These are phyloP conservation scores for Bipolaris sorokiniana DNA, from an alignment of 2,329 filamentous ascomycete genomes.

Conservation along the genomic window DNA sequence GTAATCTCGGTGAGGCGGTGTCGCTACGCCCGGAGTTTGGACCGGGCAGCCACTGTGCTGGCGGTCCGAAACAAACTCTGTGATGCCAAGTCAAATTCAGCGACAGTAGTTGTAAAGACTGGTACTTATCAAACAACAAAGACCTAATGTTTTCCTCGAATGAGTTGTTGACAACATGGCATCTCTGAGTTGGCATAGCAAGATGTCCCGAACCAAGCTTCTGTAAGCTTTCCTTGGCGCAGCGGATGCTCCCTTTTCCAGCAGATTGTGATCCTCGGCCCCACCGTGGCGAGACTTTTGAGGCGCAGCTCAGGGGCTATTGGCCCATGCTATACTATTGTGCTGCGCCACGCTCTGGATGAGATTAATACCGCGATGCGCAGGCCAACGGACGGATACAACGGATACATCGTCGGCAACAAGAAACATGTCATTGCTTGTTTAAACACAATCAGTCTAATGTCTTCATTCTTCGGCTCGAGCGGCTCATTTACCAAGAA, in stretches of 20 bases:
- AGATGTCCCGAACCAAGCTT: conserved; percentile 12
- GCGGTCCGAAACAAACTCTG: not conserved
- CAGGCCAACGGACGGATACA: no score
- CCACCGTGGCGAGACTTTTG: conserved; percentile 1
- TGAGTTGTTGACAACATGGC: not conserved
- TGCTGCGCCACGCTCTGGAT: conserved; percentile 11
- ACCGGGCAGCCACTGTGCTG: not conserved
- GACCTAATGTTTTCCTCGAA: not conserved
- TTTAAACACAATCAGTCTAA: not conserved
- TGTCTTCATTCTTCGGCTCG: not conserved
- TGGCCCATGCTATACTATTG: not conserved
- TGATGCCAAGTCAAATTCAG: not conserved
- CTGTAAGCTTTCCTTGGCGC: conserved; percentile 22
- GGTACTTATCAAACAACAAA: not conserved
- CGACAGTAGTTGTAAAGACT: no score
- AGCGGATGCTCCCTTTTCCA: conserved; percentile 1
- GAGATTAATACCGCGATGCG: not conserved
- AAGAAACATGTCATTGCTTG: not conserved
- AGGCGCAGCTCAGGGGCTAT: conserved; percentile 16
- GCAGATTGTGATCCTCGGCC: not conserved
- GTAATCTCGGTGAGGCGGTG: conserved; percentile 12
- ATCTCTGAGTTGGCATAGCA: not conserved
- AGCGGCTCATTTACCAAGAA: not conserved
- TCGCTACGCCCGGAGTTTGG: not conserved
- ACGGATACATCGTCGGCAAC: not conserved